phyloP scores from a whole-genome alignment of 495 filamentous ascomycete species.

The Hyaloscypha hepaticicola region DNA sequence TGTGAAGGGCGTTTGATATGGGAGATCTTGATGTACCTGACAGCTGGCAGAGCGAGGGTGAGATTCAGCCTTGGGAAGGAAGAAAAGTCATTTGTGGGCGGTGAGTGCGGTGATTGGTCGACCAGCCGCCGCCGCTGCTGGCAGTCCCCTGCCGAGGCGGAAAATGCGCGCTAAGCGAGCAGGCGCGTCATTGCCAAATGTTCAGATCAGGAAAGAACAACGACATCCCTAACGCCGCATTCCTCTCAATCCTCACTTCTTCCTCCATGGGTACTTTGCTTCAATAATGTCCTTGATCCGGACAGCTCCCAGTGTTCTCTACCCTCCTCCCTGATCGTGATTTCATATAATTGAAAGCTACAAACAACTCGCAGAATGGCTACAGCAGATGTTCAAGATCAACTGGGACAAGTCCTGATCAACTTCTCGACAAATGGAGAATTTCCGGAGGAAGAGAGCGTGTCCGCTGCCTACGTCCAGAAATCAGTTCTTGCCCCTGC shows the following conservation, averaged over 20 bases:
- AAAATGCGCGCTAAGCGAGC: not conserved
- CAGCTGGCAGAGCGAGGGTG: not conserved
- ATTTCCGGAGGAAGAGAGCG: constrained; percentile 74
- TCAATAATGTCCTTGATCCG: not conserved
- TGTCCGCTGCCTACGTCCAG: constrained; percentile 50
- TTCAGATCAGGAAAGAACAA: not conserved
- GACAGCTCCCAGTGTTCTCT: not conserved
- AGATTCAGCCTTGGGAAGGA: constrained; percentile 1
- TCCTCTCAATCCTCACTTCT: not conserved
- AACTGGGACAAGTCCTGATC: constrained; percentile 65
- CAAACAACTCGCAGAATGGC: constrained; percentile 20
- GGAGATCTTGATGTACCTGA: not conserved
- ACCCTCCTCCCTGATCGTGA: not conserved
- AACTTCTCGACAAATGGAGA: constrained; percentile 66
- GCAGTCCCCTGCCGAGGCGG: not conserved
- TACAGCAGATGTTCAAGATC: constrained; percentile 10
- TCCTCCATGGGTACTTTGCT: not conserved
- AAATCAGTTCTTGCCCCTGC: constrained; percentile 52
- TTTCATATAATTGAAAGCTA: not conserved
- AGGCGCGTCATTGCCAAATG: not conserved
- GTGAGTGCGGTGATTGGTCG: constrained; percentile 1
- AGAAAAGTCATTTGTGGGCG: not conserved
- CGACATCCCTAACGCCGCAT: not conserved
- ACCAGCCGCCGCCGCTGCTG: not conserved
- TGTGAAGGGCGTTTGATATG: not conserved